Evolutionary conservation across 768 basidiomycete species (phyloP).

Genomic region (Crucibulum laeve): DNA sequence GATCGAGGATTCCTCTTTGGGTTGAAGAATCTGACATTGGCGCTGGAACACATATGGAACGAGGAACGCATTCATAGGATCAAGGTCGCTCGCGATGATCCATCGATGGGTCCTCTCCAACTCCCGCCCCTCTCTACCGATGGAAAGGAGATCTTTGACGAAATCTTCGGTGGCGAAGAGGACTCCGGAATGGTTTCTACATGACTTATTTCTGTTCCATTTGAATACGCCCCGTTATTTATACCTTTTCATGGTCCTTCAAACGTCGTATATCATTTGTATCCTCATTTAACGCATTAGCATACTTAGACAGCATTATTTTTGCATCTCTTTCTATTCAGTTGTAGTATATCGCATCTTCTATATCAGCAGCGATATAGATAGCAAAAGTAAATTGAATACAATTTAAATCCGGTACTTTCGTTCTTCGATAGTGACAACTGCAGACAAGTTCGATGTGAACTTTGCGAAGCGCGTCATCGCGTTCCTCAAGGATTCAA

Average conservation of each 20-base stretch:
- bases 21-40: conserved; percentile 71
- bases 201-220: conserved; percentile 21
- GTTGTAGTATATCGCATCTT: no score
- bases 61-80: conserved; percentile 72
- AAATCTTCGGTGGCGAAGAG: conserved; percentile 64
- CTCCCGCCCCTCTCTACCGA: conserved; percentile 64
- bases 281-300: background rate
- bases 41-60: conserved; percentile 84
- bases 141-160: conserved; percentile 76
- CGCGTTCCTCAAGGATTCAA: no score
- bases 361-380: no score
- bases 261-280: background rate
- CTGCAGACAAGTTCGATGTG: no score
- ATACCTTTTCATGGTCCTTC: conserved; percentile 2
- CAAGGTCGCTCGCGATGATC: conserved; percentile 58
- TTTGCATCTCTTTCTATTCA: background rate
- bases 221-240: conserved; percentile 1
- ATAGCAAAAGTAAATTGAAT: no score
- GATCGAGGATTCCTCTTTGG: conserved; percentile 95
- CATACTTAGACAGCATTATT: background rate
- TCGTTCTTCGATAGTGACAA: no score
- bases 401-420: no score
- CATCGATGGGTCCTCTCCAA: conserved; percentile 37
- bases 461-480: no score
- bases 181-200: conserved; percentile 79